Percentiles rank a stretch among this genome's conserved stretches.
phyloP scores from a whole-genome alignment of 2,329 filamentous ascomycete genomes.

The Hortaea sp. region DNA sequence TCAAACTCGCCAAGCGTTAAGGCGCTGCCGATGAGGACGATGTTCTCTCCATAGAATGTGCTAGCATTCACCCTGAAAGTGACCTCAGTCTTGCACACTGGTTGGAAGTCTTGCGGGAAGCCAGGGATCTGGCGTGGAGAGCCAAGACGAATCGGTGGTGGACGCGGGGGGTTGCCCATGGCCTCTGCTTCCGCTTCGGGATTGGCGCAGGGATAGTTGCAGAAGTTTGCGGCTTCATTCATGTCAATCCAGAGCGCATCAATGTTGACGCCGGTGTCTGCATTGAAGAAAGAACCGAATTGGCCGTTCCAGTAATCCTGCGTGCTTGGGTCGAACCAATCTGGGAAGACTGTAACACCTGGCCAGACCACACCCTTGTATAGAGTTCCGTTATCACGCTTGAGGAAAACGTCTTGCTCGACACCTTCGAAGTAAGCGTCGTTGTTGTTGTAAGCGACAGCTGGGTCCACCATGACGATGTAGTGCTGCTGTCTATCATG shows the following conservation, averaged over 20 bases:
- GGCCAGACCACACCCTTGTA: slow-evolving; percentile 66
- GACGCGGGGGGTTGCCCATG: slow-evolving; percentile 47
- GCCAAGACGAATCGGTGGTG: slow-evolving; percentile 50
- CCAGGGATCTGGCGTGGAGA: slow-evolving; percentile 57
- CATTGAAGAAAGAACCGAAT: slow-evolving; percentile 55
- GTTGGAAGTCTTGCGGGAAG: slow-evolving; percentile 59
- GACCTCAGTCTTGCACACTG: slow-evolving; percentile 28
- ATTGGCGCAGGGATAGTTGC: slow-evolving; percentile 30
- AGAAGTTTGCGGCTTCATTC: slow-evolving; percentile 51
- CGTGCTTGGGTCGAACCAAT: slow-evolving; percentile 62
- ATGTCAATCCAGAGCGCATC: slow-evolving; percentile 65
- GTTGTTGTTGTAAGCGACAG: slow-evolving; percentile 39
- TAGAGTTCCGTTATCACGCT: slow-evolving; percentile 42
- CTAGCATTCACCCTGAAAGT: slow-evolving; percentile 25
- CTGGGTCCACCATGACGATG: slow-evolving; percentile 63
- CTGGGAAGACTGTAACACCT: slow-evolving; percentile 41
- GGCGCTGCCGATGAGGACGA: slow-evolving; percentile 22
- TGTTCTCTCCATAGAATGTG: slow-evolving; percentile 28
- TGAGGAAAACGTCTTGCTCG: slow-evolving; percentile 46
- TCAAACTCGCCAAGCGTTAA: slow-evolving; percentile 22
- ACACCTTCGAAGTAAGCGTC: slow-evolving; percentile 53
- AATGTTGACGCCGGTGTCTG: slow-evolving; percentile 57
- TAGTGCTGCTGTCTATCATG: slow-evolving; percentile 26
- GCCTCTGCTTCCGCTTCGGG: slow-evolving; percentile 27
- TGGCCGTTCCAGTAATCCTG: slow-evolving; percentile 61